A percentile compares a stretch with the other conserved stretches of the same genome.
phyloP scores from a whole-genome alignment of 768 basidiomycete species.

The Psilocybe cyanescens region DNA sequence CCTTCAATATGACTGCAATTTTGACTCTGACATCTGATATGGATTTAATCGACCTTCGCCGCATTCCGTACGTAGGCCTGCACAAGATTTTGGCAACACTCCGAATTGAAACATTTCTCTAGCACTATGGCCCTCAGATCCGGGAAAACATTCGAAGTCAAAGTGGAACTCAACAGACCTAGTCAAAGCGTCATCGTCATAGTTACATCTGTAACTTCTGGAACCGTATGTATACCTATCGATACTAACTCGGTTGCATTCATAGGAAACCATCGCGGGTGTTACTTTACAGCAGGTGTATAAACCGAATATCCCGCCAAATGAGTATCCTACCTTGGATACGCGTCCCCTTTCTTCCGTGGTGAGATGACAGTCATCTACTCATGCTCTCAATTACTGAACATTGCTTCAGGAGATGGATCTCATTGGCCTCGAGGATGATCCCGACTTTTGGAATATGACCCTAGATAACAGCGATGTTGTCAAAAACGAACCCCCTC shows the following conservation, averaged over 20 bases:
- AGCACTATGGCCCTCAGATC: conserved; percentile 74
- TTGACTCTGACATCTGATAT: conserved; percentile 77
- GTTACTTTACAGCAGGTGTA: conserved; percentile 54
- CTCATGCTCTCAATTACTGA: not conserved
- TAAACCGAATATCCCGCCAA: conserved; percentile 57
- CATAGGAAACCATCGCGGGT: conserved; percentile 80
- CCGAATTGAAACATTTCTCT: conserved; percentile 6
- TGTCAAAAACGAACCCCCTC: conserved; percentile 17
- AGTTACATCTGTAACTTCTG: conserved; percentile 59
- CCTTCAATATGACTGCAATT: conserved; percentile 67
- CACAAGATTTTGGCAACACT: not conserved
- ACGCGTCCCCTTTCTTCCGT: conserved; percentile 70
- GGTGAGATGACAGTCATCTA: conserved; percentile 36
- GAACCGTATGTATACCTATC: not conserved
- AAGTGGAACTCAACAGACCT: conserved; percentile 66
- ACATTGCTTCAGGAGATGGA: conserved; percentile 57
- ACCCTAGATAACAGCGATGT: conserved; percentile 42
- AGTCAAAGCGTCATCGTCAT: conserved; percentile 70
- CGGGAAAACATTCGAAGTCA: conserved; percentile 62
- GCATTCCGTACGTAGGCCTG: conserved; percentile 62
- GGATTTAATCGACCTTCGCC: conserved; percentile 77
- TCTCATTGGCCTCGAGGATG: conserved; percentile 66
- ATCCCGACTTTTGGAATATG: conserved; percentile 71
- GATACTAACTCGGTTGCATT: conserved; percentile 2
- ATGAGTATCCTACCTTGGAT: conserved; percentile 66